phyloP scores from a whole-genome alignment of 139 green algal genomes.

The Auxenochlorella pyrenoidosa region DNA sequence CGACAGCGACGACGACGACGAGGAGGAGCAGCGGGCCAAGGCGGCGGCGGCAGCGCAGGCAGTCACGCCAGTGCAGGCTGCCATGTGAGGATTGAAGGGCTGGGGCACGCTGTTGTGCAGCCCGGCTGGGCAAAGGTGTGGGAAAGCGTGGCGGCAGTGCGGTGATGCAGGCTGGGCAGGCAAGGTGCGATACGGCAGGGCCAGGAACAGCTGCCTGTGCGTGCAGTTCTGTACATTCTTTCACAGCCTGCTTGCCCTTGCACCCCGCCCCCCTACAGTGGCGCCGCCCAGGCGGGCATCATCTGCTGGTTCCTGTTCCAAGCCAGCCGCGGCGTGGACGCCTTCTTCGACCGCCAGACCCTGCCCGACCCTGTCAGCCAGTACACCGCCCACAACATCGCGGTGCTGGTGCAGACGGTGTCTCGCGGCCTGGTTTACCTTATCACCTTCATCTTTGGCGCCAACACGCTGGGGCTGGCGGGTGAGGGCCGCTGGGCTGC shows the following conservation, averaged over 20 bases:
- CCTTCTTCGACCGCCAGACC: constrained; percentile 50
- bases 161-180: no score
- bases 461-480: constrained; percentile 59
- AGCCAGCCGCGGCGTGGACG: constrained; percentile 31
- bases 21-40: constrained; percentile 19
- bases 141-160: no score
- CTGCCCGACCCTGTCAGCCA: constrained; percentile 39
- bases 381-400: constrained; percentile 63
- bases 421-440: constrained; percentile 60
- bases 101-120: no score
- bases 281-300: constrained; percentile 43
- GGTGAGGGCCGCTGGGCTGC: constrained; percentile 16
- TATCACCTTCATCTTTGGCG: constrained; percentile 67
- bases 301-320: constrained; percentile 48
- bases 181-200: no score
- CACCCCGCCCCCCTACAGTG: constrained; percentile 28
- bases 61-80: constrained; percentile 29
- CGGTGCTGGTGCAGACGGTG: constrained; percentile 58
- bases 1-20: constrained; percentile 36
- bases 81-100: constrained; percentile 19
- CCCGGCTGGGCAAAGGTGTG: no score
- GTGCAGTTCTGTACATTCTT: not conserved
- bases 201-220: no score
- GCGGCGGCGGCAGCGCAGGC: not conserved
- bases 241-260: not conserved